Evolutionary conservation across 2,329 filamentous ascomycete species (phyloP), one percentile per base, ranked within the genome.

Genomic region (Fusarium veterinarium): DNA sequence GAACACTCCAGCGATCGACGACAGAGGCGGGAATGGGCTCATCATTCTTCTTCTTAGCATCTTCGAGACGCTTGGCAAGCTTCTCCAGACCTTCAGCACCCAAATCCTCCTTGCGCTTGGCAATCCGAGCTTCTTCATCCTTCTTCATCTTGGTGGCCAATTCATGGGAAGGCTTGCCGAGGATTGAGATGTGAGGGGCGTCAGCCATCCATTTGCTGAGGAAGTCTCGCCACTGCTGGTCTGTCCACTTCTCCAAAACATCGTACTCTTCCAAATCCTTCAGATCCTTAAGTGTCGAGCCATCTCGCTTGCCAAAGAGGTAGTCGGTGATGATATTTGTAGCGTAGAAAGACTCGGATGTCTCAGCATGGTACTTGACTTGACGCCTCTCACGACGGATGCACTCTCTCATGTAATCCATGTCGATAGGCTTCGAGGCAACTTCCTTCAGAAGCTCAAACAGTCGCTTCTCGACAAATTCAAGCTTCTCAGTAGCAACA

Each of bases 241-340:
- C 95, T 7, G 87, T 89, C 96, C 96, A 99, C 53, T 86, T 85
- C 75, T 93, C 91, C 30, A 99, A 82, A 3, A 85, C 84, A 69
- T 96, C 93, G 69, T 91, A 91, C 77, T 91, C 89, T 23, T 78
- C 75, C 13, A 92, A 80, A 20, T 81, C 84, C 71, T 85, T 84
- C 40, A 95, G 81, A 30, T 91, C 86, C 51, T 84, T 87, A 63
- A 95, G 84, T 0, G 91, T 94, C 6, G 92, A 93, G 3, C 96
- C 97, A 80, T 97, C 92, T 37, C 94, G 89, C 56, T 91, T 90
- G 33, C 95, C 96, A 78, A 96, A 99, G 14, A 98, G 88, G 79
- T 97, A 97, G 79, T 98, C 95, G 19, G 92, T 92, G 77, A 98
- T 97, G 68, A 98, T 92, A 67, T 93, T 93, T 71, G 91, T 92